A percentile compares a stretch with the other conserved stretches of the same genome.
These are phyloP conservation scores for Pleurotus djamor DNA, from an alignment of 768 basidiomycete species.

Conservation along the genomic window DNA sequence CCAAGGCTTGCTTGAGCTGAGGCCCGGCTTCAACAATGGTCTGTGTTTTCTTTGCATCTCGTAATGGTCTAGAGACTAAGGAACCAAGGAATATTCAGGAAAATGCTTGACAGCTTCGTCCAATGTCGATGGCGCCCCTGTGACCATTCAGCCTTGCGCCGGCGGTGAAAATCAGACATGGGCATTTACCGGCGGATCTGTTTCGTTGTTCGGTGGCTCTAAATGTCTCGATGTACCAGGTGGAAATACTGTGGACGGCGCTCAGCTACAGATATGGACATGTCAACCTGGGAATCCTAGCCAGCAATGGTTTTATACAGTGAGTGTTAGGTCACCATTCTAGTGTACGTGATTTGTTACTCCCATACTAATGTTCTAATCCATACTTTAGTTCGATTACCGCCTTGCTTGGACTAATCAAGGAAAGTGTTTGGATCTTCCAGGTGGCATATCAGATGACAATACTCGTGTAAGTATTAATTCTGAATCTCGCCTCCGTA, in stretches of 20 bases:
- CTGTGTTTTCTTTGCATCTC: background rate
- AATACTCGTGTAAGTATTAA: conserved; percentile 37
- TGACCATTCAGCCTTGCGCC: conserved; percentile 46
- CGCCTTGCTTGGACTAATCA: conserved; percentile 45
- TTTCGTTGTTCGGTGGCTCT: conserved; percentile 37
- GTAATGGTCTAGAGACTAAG: background rate
- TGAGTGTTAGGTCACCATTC: conserved; percentile 5
- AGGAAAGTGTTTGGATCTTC: conserved; percentile 49
- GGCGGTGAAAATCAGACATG: conserved; percentile 42
- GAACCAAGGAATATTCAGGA: conserved; percentile 19
- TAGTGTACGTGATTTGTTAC: no score
- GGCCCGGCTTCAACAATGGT: conserved; percentile 1
- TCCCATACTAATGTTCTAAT: no score
- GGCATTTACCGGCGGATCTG: conserved; percentile 39
- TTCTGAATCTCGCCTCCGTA: background rate
- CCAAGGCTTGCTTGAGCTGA: background rate
- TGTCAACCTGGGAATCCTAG: conserved; percentile 37
- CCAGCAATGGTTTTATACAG: conserved; percentile 48
- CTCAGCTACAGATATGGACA: conserved; percentile 51
- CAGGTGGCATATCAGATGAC: conserved; percentile 33
- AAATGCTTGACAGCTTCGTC: conserved; percentile 52
- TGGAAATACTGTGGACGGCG: conserved; percentile 40
- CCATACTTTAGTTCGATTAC: conserved; percentile 20
- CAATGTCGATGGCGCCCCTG: conserved; percentile 44
- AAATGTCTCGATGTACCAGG: conserved; percentile 50